These are phyloP conservation scores for Starmerella stigmatis DNA, from an alignment of 805 yeast species.

Conservation along the genomic window DNA sequence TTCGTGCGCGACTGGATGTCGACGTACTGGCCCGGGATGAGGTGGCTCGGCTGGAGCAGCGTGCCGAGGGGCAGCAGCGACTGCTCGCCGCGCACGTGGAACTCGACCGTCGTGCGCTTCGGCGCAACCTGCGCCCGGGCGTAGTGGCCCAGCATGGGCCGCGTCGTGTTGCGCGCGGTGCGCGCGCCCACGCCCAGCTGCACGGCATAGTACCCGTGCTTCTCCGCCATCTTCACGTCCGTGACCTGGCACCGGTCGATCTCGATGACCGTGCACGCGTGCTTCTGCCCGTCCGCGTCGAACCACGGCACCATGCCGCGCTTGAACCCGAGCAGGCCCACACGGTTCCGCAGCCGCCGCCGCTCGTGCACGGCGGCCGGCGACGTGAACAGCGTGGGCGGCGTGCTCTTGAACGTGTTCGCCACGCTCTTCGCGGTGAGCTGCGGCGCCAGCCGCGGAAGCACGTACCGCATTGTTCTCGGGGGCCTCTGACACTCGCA, in stretches of 20 bases:
- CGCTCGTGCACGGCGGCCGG: conserved; percentile 60
- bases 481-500: no score
- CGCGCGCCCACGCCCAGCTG: conserved; percentile 76
- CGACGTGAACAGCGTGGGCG: conserved; percentile 52
- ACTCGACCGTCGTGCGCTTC: conserved; percentile 63
- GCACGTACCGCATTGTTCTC: conserved; percentile 15
- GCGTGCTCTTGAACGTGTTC: conserved; percentile 31
- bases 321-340: conserved; percentile 77
- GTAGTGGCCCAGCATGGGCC: conserved; percentile 63
- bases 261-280: conserved; percentile 80
- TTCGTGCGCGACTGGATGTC: conserved; percentile 71
- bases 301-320: conserved; percentile 76
- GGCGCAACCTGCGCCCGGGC: conserved; percentile 76
- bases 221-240: conserved; percentile 54
- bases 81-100: conserved; percentile 56
- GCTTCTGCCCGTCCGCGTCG: conserved; percentile 57
- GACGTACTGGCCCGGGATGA: conserved; percentile 69
- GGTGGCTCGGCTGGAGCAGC: conserved; percentile 70
- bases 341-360: conserved; percentile 60
- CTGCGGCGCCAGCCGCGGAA: conserved; percentile 25
- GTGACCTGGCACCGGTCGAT: conserved; percentile 82
- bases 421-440: conserved; percentile 29
- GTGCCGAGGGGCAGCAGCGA: conserved; percentile 72
- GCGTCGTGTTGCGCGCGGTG: conserved; percentile 49
- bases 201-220: conserved; percentile 75